A percentile compares a stretch with the other conserved stretches of the same genome.
Conservation (phyloP, 2,329 filamentous ascomycete genomes). For the Xylaria sp. region DNA sequence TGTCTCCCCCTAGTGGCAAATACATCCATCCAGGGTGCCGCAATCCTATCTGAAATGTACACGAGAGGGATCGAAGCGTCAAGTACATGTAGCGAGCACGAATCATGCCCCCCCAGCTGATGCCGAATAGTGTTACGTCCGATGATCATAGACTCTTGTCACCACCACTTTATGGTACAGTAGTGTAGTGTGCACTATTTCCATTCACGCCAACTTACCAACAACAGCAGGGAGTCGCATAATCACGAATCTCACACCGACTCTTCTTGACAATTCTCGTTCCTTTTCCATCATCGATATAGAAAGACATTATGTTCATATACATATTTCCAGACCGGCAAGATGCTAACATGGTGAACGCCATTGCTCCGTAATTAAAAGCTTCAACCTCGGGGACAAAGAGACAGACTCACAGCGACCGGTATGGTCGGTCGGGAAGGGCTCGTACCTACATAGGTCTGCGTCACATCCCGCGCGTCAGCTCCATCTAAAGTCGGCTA, state of each 20-base stretch:
- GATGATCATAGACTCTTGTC: conserved; percentile 18
- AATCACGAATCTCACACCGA: conserved; percentile 19
- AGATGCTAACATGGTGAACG: neutral
- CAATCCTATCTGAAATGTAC: conserved; percentile 2
- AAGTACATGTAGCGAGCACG: conserved; percentile 17
- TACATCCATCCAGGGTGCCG: conserved; percentile 2
- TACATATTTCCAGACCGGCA: neutral
- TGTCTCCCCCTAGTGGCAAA: conserved; percentile 10
- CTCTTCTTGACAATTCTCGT: neutral
- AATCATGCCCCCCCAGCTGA: conserved; percentile 25
- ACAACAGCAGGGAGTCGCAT: conserved; percentile 2
- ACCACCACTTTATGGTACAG: conserved; percentile 7
- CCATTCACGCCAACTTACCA: conserved; percentile 1
- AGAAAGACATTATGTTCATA: neutral
- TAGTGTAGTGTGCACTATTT: neutral
- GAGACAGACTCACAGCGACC: neutral
- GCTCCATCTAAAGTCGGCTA: conserved; percentile 11
- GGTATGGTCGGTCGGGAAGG: neutral
- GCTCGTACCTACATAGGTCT: conserved; percentile 12
- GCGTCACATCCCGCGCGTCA: conserved; percentile 21
- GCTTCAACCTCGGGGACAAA: conserved; percentile 7
- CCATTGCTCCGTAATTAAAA: neutral
- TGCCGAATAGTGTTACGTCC: conserved; percentile 18
- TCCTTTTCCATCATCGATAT: neutral
- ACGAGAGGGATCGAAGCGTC: conserved; percentile 16